Conservation (phyloP, 2,329 filamentous ascomycete species). For the Scortechinia acanthostroma region DNA sequence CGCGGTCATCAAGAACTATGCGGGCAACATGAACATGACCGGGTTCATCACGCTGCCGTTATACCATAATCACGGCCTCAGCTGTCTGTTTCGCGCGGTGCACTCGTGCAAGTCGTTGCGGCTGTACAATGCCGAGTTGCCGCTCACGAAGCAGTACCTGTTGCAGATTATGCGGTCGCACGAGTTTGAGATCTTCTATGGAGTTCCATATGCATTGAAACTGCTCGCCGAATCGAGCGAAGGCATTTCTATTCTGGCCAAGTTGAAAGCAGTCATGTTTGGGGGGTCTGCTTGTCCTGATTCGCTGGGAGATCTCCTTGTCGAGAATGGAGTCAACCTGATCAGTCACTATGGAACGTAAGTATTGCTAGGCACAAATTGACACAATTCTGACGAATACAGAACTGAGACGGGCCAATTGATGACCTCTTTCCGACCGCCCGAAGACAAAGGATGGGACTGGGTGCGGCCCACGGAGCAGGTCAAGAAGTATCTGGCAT, state of each 20-base stretch:
- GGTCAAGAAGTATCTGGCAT: conserved; percentile 30
- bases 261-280: conserved; percentile 27
- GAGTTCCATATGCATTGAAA: conserved; percentile 29
- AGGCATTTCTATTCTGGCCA: conserved; percentile 22
- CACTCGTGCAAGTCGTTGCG: conserved; percentile 29
- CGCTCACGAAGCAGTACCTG: too few species aligned
- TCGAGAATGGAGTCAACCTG: conserved; percentile 22
- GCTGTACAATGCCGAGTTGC: conserved; percentile 28
- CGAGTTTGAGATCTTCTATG: conserved; percentile 28
- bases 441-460: too few species aligned
- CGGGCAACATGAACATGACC: conserved; percentile 21
- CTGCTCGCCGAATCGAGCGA: conserved; percentile 23
- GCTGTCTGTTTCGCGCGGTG: conserved; percentile 30
- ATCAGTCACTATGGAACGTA: conserved; percentile 29
- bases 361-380: too few species aligned
- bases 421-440: conserved; percentile 27
- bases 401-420: conserved; percentile 32
- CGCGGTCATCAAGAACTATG: conserved; percentile 20
- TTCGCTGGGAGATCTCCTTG: conserved; percentile 26
- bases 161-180: too few species aligned
- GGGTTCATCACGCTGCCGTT: conserved; percentile 32
- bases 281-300: conserved; percentile 30
- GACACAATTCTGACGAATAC: conserved; percentile 5
- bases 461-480: conserved; percentile 22
- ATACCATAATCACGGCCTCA: conserved; percentile 32